Base-by-base conservation (phyloP, 2,329 filamentous ascomycete species). In the Ceratocystis huliohia region DNA sequence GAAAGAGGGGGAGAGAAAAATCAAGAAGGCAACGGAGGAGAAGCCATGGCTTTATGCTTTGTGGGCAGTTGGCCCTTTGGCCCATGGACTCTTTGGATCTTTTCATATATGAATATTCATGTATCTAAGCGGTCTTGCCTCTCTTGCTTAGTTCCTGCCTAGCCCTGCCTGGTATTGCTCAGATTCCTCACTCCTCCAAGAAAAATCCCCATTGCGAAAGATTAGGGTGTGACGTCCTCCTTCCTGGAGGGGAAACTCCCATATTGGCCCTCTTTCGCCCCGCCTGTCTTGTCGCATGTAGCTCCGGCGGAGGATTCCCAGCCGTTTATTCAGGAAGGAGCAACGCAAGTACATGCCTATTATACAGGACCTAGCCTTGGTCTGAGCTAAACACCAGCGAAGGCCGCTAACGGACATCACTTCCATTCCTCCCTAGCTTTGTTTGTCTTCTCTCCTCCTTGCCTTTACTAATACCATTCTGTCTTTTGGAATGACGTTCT, bases 31-130 rank as follows among this genome's bases (percentile, higher is more conserved):
- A 25, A 44, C 28, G 25, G 50, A 59, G 45, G 63, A 56, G 46
- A 50, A 64, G 63, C 48, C 63, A 20, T 57, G 45, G 30, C 63
- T 44, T 65, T 65, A 44, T 65, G 46, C 30, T 56, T 56, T 33
- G 20, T 59, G 45, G n/a, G 63, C 37, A 57, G 48, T 28, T 65
- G 17, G 63, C 48, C 22, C 15, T 25, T 45, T 53, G 17, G 33
- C 33, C 63, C 48, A 8, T 45, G 37, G 63, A 7, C 30, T 57
- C 20, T 30, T 59, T 17, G 56, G 33, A 10, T 44, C 59, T 22
- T 44, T 44, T 62, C 41, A 62, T 62, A 45, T 10, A 62, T 44
- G 59, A 41, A 62, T 62, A 45, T 62, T 44, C 59, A 62, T 62
- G 41, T 62, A 45, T 62, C 33, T 45, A 62, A 62, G 59, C 41